Conservation (phyloP, 768 basidiomycete species). For the Collybia sordida region DNA sequence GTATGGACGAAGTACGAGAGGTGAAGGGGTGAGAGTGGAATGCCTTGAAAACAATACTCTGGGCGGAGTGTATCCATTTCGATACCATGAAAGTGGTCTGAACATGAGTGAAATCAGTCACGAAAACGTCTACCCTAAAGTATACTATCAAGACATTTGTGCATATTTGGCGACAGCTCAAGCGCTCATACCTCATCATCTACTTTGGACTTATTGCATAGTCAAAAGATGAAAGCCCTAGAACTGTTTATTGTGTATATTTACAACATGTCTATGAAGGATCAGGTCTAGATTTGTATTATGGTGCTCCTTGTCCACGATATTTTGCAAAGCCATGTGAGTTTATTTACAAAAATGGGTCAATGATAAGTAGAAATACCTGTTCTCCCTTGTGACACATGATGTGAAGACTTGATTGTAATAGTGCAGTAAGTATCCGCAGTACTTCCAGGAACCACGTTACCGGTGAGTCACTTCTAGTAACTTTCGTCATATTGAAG, state of each 20-base stretch:
- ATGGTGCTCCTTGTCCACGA: no score
- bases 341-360: conserved; percentile 98
- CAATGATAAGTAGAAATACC: conserved; percentile 96
- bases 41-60: background rate
- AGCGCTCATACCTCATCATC: conserved; percentile 99
- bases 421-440: conserved; percentile 98
- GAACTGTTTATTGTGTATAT: no score
- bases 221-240: no score
- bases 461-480: conserved; percentile 98
- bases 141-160: no score
- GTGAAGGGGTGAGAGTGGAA: background rate
- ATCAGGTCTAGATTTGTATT: no score
- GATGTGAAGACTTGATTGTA: conserved; percentile 99
- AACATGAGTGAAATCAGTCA: no score
- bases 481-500: conserved; percentile 98
- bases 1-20: conserved; percentile 73
- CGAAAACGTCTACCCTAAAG: no score
- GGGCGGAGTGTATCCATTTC: no score
- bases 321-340: conserved; percentile 93
- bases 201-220: no score
- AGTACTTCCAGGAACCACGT: conserved; percentile 97
- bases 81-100: no score
- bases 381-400: conserved; percentile 90
- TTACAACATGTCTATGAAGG: no score
- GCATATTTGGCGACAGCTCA: conserved; percentile 71